Conservation (phyloP, 2,329 filamentous ascomycete species). For the Colletotrichum tofieldiae region DNA sequence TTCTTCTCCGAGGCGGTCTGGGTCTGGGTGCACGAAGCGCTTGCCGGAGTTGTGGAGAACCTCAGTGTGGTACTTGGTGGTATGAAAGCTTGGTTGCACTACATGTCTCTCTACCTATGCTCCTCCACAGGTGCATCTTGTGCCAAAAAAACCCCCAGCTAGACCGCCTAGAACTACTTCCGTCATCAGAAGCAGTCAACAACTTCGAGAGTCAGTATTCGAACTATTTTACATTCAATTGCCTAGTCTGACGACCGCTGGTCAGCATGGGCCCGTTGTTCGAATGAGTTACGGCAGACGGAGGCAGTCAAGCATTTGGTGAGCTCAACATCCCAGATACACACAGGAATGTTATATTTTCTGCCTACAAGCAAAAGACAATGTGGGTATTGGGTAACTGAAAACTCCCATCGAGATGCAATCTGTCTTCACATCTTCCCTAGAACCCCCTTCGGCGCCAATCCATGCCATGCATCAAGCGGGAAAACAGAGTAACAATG, state of each 20-base stretch:
- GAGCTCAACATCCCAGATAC: not conserved
- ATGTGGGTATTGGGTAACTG: conserved; percentile 18
- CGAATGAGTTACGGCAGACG: not conserved
- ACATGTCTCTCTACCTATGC: not conserved
- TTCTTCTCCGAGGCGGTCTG: not conserved
- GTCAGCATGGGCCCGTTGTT: not conserved
- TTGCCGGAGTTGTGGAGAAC: not conserved
- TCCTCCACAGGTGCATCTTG: not conserved
- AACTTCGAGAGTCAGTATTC: not conserved
- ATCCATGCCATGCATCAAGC: conserved; percentile 2
- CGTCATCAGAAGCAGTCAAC: not conserved
- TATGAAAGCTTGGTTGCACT: not conserved
- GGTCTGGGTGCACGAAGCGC: not conserved
- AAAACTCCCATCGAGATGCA: conserved; percentile 22
- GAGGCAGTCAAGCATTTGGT: not conserved
- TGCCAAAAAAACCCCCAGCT: not conserved
- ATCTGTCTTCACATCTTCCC: conserved; percentile 9
- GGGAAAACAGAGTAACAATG: not conserved
- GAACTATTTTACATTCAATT: not conserved
- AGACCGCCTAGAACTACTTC: not conserved
- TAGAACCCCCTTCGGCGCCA: conserved; percentile 1
- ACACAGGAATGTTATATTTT: not conserved
- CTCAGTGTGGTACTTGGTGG: not conserved
- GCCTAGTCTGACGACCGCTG: not conserved
- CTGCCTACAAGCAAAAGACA: conserved; percentile 10